These are phyloP conservation scores for Agaricus sinodeliciosus DNA, from an alignment of 768 basidiomycete species.

Conservation along the genomic window DNA sequence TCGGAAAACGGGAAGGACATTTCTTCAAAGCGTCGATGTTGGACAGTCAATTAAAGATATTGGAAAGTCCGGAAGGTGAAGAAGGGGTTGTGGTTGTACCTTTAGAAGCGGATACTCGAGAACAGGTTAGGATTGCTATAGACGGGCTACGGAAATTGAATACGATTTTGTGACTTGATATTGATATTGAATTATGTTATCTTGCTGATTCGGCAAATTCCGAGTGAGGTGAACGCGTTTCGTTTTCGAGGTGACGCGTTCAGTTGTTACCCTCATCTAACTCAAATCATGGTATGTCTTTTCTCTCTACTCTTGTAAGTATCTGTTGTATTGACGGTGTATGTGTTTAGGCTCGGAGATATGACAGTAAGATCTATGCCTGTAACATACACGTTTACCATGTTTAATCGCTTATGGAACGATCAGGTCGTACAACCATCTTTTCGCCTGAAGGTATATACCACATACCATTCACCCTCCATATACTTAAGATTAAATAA, in stretches of 20 bases:
- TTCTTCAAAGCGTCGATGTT: conserved; percentile 85
- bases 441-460: conserved; percentile 93
- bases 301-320: not conserved
- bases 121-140: conserved; percentile 45
- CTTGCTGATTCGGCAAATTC: conserved; percentile 22
- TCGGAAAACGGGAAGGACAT: conserved; percentile 60
- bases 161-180: conserved; percentile 7
- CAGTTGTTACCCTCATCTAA: conserved; percentile 19
- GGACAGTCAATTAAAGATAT: conserved; percentile 64
- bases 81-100: conserved; percentile 60
- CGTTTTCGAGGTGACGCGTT: conserved; percentile 31
- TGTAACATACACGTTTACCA: conserved; percentile 1
- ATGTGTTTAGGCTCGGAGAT: conserved; percentile 74
- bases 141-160: conserved; percentile 25
- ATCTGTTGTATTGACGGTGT: too few relatives aligned
- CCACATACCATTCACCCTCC: conserved; percentile 2
- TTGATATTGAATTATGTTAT: too few relatives aligned
- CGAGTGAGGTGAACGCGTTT: conserved; percentile 32
- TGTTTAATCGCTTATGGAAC: conserved; percentile 18
- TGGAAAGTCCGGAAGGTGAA: conserved; percentile 68
- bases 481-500: conserved; percentile 3
- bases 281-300: conserved; percentile 39
- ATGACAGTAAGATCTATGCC: conserved; percentile 68
- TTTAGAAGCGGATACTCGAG: conserved; percentile 43
- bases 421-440: conserved; percentile 87